These are phyloP conservation scores for Oenanthe javanica DNA, from an alignment of 140 eudicot genomes.

Conservation along the genomic window DNA sequence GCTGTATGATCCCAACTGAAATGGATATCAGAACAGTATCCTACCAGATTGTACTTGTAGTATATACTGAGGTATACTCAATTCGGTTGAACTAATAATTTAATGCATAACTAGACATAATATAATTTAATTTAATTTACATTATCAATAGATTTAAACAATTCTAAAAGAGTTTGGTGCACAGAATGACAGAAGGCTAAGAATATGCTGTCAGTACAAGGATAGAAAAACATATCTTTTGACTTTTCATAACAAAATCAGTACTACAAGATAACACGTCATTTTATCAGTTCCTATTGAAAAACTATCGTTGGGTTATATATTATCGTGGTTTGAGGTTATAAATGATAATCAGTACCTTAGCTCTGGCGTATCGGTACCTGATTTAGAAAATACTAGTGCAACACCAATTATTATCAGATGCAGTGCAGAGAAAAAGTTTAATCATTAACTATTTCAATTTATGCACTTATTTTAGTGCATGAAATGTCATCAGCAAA, in stretches of 20 bases:
- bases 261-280: background rate
- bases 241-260: background rate
- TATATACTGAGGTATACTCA: background rate
- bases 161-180: background rate
- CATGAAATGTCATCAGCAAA: background rate
- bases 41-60: background rate
- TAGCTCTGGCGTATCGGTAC: background rate
- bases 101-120: background rate
- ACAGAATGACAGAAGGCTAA: background rate
- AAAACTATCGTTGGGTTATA: background rate
- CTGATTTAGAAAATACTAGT: background rate
- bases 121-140: background rate
- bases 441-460: background rate
- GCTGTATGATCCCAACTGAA: slow-evolving; percentile 8
- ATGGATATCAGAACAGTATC: slow-evolving; percentile 8
- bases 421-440: background rate
- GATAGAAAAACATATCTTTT: background rate
- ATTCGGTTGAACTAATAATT: background rate
- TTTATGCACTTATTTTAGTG: background rate
- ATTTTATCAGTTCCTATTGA: background rate
- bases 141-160: background rate
- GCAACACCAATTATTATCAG: background rate
- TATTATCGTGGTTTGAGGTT: background rate
- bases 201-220: background rate
- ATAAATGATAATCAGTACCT: background rate